phyloP scores from a whole-genome alignment of 1,284 basidiomycete species.

The Neolentinus lepideus region DNA sequence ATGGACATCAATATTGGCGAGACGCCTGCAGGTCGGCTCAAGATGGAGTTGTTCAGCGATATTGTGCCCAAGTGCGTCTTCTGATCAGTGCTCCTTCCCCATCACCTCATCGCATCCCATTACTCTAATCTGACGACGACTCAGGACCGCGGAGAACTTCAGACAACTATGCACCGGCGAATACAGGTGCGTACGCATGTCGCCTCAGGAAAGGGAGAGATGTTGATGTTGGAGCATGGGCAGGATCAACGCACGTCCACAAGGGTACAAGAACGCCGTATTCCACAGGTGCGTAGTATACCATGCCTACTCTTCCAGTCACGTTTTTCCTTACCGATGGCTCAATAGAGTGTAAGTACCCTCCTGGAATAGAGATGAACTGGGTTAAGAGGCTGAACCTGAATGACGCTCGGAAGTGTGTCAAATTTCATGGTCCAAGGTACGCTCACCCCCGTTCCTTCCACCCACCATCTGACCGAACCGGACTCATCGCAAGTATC shows the following conservation, averaged over 20 bases:
- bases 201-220: too few species aligned
- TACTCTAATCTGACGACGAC: constrained; percentile 32
- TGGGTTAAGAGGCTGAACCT: too few species aligned
- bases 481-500: not conserved
- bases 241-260: constrained; percentile 80
- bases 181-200: constrained; percentile 52
- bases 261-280: constrained; percentile 83
- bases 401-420: constrained; percentile 45
- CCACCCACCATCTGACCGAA: not conserved
- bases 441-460: constrained; percentile 14
- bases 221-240: not conserved
- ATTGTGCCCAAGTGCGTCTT: constrained; percentile 71
- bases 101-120: not conserved
- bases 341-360: constrained; percentile 39
- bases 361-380: too few species aligned
- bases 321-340: too few species aligned
- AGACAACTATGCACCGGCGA: constrained; percentile 96
- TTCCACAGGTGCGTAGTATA: constrained; percentile 65
- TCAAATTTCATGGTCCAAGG: constrained; percentile 87
- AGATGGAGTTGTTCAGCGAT: constrained; percentile 94
- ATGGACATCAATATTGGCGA: constrained; percentile 97
- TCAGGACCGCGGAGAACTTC: constrained; percentile 97
- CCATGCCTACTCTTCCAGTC: too few species aligned
- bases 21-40: constrained; percentile 87
- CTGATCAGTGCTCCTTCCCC: too few species aligned